Evolutionary conservation across 495 filamentous ascomycete species (phyloP), one percentile per base, ranked within the genome.

Genomic region (Penicillium psychrofluorescens): DNA sequence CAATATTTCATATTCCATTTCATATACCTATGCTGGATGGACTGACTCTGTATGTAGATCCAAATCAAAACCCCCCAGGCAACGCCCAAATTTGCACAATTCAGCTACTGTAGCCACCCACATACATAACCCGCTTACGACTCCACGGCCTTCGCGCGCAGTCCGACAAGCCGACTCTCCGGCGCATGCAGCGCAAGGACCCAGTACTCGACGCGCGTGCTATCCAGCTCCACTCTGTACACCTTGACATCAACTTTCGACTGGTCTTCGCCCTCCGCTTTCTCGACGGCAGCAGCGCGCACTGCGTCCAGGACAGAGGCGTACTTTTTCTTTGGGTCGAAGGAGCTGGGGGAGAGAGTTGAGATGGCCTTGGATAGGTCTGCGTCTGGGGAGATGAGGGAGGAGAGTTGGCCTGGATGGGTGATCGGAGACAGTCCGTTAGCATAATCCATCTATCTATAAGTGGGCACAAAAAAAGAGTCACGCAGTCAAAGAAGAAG

Each of bases 131-230:
- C 22, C 22, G 22, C 4, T 22, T 56, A 87, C 48, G 75, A 82
- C 75, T 92, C 88, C 57, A 94, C 69, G 33, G 79, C 75, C 72
- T 84, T 68, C 7, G 83, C 85, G 71, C 84, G 88, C 35, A 83
- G 63, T 7, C 88, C 88, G 5, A 95, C 78, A 46, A 95, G 38
- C 62, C 70, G 77, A 32, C 71, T 74, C 15, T 55, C 63, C 34
- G 59, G 66, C 54, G 50, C 71, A 63, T 69, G 75, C 64, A 80
- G 52, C 47, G 78, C 81, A 29, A 92, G 64, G 36, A 92, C 64
- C 75, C 77, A 94, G 55, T 91, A 92, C 64, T 91, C 85, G n/a
- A 72, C 63, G 56, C 77, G 76, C 10, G 80, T 78, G 12, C 70
- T 72, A 28, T 70, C 80, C 53, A 71, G 64, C 38, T 67, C 66